These are phyloP conservation scores for Peniophora sp. DNA, from an alignment of 1,284 basidiomycete species.

Conservation along the genomic window DNA sequence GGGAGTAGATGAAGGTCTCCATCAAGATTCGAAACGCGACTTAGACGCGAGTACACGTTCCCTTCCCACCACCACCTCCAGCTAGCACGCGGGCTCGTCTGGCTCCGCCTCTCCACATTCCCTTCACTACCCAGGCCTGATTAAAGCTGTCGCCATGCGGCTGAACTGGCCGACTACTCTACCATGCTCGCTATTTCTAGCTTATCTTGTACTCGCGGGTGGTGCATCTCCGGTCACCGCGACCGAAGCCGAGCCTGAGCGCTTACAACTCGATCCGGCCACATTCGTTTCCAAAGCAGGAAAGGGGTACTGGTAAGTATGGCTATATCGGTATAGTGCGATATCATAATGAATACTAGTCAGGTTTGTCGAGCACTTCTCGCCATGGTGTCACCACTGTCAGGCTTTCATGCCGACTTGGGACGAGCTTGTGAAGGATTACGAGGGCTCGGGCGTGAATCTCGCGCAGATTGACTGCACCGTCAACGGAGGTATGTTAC, in stretches of 20 bases:
- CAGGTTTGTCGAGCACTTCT: constrained; percentile 70
- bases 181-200: constrained; percentile 24
- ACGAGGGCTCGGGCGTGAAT: constrained; percentile 54
- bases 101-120: not conserved
- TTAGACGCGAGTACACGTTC: not conserved
- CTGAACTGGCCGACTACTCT: constrained; percentile 16
- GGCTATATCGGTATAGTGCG: not conserved
- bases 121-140: not conserved
- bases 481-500: constrained; percentile 66
- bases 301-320: constrained; percentile 59
- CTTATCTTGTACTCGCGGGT: constrained; percentile 25
- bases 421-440: constrained; percentile 59
- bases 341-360: not conserved
- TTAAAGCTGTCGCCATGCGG: constrained; percentile 15
- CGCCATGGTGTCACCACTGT: constrained; percentile 79
- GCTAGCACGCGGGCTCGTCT: not conserved
- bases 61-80: not conserved
- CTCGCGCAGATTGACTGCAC: constrained; percentile 86
- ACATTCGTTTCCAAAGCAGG: constrained; percentile 53
- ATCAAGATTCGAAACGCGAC: constrained; percentile 27
- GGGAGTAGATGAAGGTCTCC: constrained; percentile 48
- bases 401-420: constrained; percentile 76
- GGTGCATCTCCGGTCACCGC: constrained; percentile 32
- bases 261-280: constrained; percentile 46
- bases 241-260: constrained; percentile 11